Conservation (phyloP, 129 eudicot genomes). For the Helianthus tuberosus region DNA sequence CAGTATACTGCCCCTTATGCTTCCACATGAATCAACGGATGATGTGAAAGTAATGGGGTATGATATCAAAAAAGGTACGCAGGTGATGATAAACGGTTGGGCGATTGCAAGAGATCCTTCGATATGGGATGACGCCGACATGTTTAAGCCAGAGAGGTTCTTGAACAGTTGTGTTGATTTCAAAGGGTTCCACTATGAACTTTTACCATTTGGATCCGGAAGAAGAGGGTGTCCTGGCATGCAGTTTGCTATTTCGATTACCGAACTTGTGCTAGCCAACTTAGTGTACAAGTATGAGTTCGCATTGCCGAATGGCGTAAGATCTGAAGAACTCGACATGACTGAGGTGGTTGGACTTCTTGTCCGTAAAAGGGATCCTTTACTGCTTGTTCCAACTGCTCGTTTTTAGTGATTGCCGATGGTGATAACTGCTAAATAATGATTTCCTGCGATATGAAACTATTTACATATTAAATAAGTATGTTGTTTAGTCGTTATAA, state of each 20-base stretch:
- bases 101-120: conserved; percentile 30
- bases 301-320: conserved; percentile 38
- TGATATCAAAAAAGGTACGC: conserved; percentile 27
- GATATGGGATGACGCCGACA: conserved; percentile 31
- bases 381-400: conserved; percentile 17
- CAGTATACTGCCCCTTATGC: conserved; percentile 21
- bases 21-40: conserved; percentile 13
- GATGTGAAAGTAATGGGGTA: conserved; percentile 23
- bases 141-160: conserved; percentile 48
- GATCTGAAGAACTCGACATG: conserved; percentile 47
- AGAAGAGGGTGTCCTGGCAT: conserved; percentile 5
- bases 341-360: conserved; percentile 36
- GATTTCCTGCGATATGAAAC: background rate
- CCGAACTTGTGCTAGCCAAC: conserved; percentile 49
- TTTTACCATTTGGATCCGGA: conserved; percentile 44
- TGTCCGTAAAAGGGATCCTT: conserved; percentile 41
- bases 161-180: conserved; percentile 28
- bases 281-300: conserved; percentile 13
- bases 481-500: background rate
- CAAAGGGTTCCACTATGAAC: conserved; percentile 42
- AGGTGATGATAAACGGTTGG: conserved; percentile 45
- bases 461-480: background rate
- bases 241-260: conserved; percentile 42
- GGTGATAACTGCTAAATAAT: background rate
- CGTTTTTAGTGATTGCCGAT: conserved; percentile 13